Evolutionary conservation across 345 rosid genomes (phyloP).

Genomic region (Salix brachista): DNA sequence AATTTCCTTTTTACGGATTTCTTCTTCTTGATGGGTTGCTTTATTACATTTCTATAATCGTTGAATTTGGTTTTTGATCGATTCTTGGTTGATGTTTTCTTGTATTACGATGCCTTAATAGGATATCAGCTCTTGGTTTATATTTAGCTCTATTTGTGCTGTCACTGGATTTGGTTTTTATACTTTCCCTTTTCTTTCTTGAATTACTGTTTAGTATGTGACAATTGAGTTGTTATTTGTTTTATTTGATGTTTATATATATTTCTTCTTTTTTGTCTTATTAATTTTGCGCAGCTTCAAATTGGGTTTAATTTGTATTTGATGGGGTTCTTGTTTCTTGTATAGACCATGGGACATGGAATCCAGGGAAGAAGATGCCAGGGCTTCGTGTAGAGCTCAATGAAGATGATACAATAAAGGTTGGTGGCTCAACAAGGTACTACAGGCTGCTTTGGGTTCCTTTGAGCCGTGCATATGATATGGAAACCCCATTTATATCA

Average conservation of each 20-base stretch:
- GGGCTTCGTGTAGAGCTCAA: no score
- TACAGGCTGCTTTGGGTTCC: constrained; percentile 85
- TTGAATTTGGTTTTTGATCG: not conserved
- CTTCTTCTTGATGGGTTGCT: not conserved
- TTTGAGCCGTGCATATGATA: constrained; percentile 55
- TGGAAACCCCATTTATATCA: constrained; percentile 46
- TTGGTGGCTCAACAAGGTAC: constrained; percentile 80
- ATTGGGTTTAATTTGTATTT: constrained; percentile 3
- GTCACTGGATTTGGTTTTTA: not conserved
- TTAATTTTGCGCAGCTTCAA: not conserved
- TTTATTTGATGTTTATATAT: not conserved
- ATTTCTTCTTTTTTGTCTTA: not conserved
- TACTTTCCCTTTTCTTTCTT: not conserved
- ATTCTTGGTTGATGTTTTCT: no score
- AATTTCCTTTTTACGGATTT: not conserved
- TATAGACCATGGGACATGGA: constrained; percentile 75
- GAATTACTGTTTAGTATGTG: not conserved
- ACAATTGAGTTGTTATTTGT: not conserved
- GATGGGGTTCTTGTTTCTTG: constrained; percentile 15
- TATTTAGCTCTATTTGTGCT: not conserved
- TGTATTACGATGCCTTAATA: not conserved
- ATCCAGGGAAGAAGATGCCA: constrained; percentile 53
- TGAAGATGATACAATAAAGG: constrained; percentile 25
- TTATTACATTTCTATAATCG: not conserved
- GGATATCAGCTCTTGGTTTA: not conserved